Evolutionary conservation across 257 asterid genomes (phyloP).

Genomic region (Buddleja alternifolia): DNA sequence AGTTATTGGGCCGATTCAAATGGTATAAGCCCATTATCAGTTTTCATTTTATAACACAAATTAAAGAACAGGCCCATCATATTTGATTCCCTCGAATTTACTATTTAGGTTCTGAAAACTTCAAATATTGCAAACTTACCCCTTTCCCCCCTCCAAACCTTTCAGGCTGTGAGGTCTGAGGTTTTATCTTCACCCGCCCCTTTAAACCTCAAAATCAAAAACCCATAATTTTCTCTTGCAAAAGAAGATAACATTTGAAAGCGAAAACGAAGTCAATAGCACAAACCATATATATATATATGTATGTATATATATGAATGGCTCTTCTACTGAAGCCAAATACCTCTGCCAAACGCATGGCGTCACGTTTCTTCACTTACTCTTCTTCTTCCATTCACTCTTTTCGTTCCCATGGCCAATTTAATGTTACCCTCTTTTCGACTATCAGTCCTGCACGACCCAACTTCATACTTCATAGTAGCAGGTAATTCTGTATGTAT

Average conservation of each 20-base stretch:
- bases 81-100: no score
- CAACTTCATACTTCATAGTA: slow-evolving; percentile 29
- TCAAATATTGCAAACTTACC: not conserved
- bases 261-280: slow-evolving; percentile 10
- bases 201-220: slow-evolving; percentile 35
- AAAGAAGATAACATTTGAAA: slow-evolving; percentile 19
- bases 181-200: slow-evolving; percentile 28
- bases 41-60: no score
- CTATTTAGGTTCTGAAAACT: slow-evolving; percentile 20
- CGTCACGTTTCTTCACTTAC: slow-evolving; percentile 42
- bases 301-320: slow-evolving; percentile 40
- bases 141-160: slow-evolving; percentile 29
- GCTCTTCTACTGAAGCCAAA: slow-evolving; percentile 57
- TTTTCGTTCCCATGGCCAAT: slow-evolving; percentile 34
- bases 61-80: no score
- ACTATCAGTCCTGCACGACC: slow-evolving; percentile 38
- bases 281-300: not conserved
- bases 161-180: slow-evolving; percentile 15
- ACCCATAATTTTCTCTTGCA: slow-evolving; percentile 24
- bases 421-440: slow-evolving; percentile 27
- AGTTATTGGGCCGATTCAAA: no score
- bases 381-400: slow-evolving; percentile 38
- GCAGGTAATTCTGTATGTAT: slow-evolving; percentile 30
- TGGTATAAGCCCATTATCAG: no score
- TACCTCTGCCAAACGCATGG: slow-evolving; percentile 52